Conservation (phyloP, 1,284 basidiomycete genomes). For the Cryptococcus sp. region DNA sequence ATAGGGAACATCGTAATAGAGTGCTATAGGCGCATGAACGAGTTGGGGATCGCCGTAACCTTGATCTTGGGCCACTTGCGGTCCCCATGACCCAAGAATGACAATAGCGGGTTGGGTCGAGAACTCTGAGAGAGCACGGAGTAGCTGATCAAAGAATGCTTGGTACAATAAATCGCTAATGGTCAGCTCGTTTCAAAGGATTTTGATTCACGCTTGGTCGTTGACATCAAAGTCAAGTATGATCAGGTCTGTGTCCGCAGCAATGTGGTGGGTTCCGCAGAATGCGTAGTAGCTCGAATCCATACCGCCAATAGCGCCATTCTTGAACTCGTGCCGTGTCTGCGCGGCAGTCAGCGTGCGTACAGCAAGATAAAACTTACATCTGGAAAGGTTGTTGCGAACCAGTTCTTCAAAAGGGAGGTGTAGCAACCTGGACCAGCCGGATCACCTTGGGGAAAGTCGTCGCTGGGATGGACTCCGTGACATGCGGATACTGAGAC, state of each 20-base stretch:
- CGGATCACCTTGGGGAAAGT: conserved; percentile 47
- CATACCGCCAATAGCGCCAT: conserved; percentile 52
- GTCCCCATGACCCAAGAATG: conserved; percentile 51
- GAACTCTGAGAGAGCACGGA: conserved; percentile 50
- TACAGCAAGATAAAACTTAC: conserved; percentile 17
- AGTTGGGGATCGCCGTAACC: conserved; percentile 52
- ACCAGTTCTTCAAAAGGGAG: conserved; percentile 41
- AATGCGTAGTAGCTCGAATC: conserved; percentile 53
- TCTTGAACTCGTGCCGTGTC: conserved; percentile 34
- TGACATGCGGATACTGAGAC: conserved; percentile 49
- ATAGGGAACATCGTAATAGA: conserved; percentile 52
- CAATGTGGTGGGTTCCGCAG: conserved; percentile 52
- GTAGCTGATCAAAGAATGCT: conserved; percentile 51
- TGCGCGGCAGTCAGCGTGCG: background rate
- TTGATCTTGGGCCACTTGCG: conserved; percentile 47
- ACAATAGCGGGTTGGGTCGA: conserved; percentile 47
- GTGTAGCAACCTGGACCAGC: conserved; percentile 50
- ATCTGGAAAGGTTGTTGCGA: conserved; percentile 39
- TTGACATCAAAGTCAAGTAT: conserved; percentile 54
- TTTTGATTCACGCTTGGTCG: conserved; percentile 44
- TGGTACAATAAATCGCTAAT: conserved; percentile 41
- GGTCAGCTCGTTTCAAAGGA: background rate
- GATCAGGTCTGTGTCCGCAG: conserved; percentile 47
- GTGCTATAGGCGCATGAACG: conserved; percentile 49
- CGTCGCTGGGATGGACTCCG: conserved; percentile 44